These are phyloP conservation scores for Raffaelea arxii DNA, from an alignment of 2,329 filamentous ascomycete genomes.

Conservation along the genomic window DNA sequence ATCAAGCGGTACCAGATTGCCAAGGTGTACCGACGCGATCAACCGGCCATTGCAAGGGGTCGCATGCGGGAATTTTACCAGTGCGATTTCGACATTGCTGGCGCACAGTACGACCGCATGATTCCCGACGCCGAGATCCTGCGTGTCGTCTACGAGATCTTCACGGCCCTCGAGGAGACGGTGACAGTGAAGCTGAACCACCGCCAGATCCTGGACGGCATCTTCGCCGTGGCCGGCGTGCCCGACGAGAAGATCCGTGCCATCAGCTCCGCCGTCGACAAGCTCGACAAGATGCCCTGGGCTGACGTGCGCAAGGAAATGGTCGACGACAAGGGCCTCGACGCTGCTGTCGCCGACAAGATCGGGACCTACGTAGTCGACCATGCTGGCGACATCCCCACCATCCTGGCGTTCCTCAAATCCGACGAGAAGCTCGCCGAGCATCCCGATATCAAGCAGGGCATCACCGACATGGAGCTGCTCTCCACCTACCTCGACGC, in stretches of 20 bases:
- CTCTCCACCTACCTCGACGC: conserved; percentile 76
- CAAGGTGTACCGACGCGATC: conserved; percentile 60
- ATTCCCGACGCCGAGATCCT: conserved; percentile 86
- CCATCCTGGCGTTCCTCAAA: conserved; percentile 65
- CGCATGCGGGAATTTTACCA: conserved; percentile 94
- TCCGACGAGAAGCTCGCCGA: conserved; percentile 56
- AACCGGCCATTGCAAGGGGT: conserved; percentile 68
- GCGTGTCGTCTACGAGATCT: conserved; percentile 75
- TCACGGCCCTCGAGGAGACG: conserved; percentile 57
- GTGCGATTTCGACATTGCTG: conserved; percentile 92
- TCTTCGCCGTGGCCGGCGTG: conserved; percentile 87
- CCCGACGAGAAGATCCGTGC: conserved; percentile 77
- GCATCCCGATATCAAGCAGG: conserved; percentile 68
- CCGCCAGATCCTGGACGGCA: conserved; percentile 83
- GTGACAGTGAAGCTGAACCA: conserved; percentile 94
- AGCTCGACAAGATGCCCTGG: conserved; percentile 88
- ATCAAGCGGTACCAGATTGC: conserved; percentile 94
- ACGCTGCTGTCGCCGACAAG: conserved; percentile 66
- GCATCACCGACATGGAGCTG: conserved; percentile 69
- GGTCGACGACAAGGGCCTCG: conserved; percentile 82
- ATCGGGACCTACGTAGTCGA: conserved; percentile 78
- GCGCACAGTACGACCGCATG: conserved; percentile 79
- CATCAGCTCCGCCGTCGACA: conserved; percentile 90
- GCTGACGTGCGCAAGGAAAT: conserved; percentile 84
- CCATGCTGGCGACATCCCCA: conserved; percentile 19